These are phyloP conservation scores for Fraxinus latifolia DNA, from an alignment of 305 asterid species.

Conservation along the genomic window DNA sequence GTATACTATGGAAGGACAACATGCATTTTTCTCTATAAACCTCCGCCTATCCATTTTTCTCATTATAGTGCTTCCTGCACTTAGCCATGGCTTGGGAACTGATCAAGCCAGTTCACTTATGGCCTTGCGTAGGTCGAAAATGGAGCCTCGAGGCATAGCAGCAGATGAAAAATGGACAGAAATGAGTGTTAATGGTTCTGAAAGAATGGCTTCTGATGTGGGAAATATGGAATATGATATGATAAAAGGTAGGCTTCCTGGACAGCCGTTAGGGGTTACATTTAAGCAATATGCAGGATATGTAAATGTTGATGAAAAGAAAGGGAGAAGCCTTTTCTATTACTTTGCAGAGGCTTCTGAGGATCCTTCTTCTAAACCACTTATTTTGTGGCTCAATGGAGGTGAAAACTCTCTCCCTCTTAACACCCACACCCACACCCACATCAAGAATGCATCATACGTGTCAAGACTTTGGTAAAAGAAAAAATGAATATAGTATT, in stretches of 20 bases:
- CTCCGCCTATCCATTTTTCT: constrained; percentile 17
- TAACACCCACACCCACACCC: neutral
- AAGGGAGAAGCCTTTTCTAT: constrained; percentile 41
- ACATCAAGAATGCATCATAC: neutral
- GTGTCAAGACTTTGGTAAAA: neutral
- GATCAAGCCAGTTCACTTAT: constrained; percentile 31
- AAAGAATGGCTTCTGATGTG: neutral
- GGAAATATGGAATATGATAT: constrained; percentile 40
- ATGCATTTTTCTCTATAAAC: neutral
- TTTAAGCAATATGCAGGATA: constrained; percentile 44
- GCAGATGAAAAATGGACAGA: neutral
- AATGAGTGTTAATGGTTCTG: constrained; percentile 16
- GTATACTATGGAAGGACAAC: constrained; percentile 26
- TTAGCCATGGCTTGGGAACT: constrained; percentile 25
- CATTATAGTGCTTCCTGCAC: neutral
- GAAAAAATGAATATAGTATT: neutral
- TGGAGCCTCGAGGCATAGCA: neutral
- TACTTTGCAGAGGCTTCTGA: constrained; percentile 37
- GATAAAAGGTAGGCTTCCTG: constrained; percentile 34
- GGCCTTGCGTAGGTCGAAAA: constrained; percentile 31
- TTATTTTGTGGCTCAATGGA: constrained; percentile 47
- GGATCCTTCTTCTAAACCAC: constrained; percentile 34
- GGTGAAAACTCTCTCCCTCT: constrained; percentile 18
- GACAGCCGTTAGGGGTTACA: constrained; percentile 28
- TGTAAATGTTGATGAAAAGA: constrained; percentile 28